phyloP scores from a whole-genome alignment of 768 basidiomycete species.

The Lactifluus echinatus region DNA sequence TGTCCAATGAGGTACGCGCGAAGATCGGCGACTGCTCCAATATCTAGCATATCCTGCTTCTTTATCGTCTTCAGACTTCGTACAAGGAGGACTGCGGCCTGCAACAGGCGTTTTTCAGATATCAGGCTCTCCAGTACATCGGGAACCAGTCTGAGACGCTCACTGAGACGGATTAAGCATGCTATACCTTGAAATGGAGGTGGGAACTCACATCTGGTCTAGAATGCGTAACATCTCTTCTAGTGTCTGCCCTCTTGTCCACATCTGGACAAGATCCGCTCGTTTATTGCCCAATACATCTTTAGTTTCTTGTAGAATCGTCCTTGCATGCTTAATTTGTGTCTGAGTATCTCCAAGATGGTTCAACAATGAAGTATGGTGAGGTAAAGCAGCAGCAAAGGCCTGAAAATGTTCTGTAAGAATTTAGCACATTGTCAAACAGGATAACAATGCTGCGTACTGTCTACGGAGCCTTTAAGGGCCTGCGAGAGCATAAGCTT shows the following conservation, averaged over 20 bases:
- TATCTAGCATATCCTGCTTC: slow-evolving; percentile 86
- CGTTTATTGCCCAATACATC: slow-evolving; percentile 74
- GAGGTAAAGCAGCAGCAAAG: slow-evolving; percentile 89
- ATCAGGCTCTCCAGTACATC: slow-evolving; percentile 90
- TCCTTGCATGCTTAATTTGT: slow-evolving; percentile 64
- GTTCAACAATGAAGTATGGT: slow-evolving; percentile 70
- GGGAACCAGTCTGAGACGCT: slow-evolving; percentile 83
- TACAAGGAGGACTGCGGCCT: slow-evolving; percentile 81
- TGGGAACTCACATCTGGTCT: slow-evolving; percentile 71
- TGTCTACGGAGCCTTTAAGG: slow-evolving; percentile 81
- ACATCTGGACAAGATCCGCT: slow-evolving; percentile 83
- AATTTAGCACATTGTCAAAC: slow-evolving; percentile 16
- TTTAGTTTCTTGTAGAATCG: slow-evolving; percentile 66
- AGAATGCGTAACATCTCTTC: slow-evolving; percentile 94
- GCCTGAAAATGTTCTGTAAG: slow-evolving; percentile 82
- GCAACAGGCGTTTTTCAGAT: slow-evolving; percentile 87
- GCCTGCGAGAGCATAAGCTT: slow-evolving; percentile 73
- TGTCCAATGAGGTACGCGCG: slow-evolving; percentile 77
- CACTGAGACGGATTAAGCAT: slow-evolving; percentile 28
- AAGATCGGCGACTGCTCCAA: slow-evolving; percentile 89
- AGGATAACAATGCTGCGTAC: slow-evolving; percentile 34
- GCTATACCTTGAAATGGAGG: slow-evolving; percentile 4
- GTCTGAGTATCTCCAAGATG: slow-evolving; percentile 67
- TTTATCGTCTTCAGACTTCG: slow-evolving; percentile 85
- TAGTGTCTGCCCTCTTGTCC: slow-evolving; percentile 81